These are phyloP conservation scores for Saccharomycopsis sp. DNA, from an alignment of 805 yeast genomes.

Conservation along the genomic window DNA sequence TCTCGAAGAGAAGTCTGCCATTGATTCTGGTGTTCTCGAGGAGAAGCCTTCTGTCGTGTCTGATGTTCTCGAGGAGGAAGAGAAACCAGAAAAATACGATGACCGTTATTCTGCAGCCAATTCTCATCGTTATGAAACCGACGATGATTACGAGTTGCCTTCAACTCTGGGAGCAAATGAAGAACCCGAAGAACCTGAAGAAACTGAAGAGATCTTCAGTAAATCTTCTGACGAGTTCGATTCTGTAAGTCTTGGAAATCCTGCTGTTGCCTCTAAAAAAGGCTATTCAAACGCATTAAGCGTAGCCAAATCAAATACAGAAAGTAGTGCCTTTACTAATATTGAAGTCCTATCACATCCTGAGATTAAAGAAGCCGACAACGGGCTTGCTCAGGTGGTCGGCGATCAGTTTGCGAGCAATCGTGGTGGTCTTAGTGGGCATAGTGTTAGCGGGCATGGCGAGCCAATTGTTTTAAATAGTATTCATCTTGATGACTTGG, in stretches of 20 bases:
- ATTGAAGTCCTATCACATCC: slow-evolving; percentile 18
- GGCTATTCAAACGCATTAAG: background rate
- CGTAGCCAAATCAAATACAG: slow-evolving; percentile 16
- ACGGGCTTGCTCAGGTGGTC: slow-evolving; percentile 15
- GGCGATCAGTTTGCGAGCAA: background rate
- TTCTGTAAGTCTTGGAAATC: background rate
- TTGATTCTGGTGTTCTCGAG: background rate
- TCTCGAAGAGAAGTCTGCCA: background rate
- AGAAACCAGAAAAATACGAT: too few relatives aligned
- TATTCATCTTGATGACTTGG: slow-evolving; percentile 21
- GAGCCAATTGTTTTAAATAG: slow-evolving; percentile 12
- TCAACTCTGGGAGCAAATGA: background rate
- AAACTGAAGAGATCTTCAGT: background rate
- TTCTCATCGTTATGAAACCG: background rate
- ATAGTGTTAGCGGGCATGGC: background rate
- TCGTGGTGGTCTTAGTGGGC: background rate
- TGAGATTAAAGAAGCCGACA: slow-evolving; percentile 15
- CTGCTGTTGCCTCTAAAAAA: background rate
- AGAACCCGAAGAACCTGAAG: background rate
- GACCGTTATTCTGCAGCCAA: background rate
- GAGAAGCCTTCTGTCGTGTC: background rate
- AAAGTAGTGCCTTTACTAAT: slow-evolving; percentile 21
- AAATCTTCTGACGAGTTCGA: background rate
- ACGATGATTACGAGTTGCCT: background rate
- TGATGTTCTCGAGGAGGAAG: too few relatives aligned